Evolutionary conservation across 1,284 basidiomycete species (phyloP).

Genomic region (Somion occarium): DNA sequence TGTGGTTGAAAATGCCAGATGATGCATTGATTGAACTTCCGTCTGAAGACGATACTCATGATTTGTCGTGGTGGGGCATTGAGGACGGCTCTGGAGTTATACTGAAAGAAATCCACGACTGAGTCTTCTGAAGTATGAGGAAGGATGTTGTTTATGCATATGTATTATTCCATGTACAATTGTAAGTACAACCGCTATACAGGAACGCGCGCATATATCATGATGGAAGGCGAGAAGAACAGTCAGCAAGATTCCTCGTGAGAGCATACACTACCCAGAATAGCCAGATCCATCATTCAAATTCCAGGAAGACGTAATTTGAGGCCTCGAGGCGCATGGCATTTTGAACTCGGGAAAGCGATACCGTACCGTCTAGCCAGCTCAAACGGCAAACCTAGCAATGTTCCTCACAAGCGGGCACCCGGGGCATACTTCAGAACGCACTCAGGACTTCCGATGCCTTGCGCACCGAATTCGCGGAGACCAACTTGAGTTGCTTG

Average conservation of each 20-base stretch:
- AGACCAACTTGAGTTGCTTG: not conserved
- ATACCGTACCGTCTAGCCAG: not conserved
- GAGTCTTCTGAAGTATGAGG: not conserved
- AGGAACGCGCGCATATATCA: not conserved
- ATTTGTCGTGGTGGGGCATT: constrained; percentile 68
- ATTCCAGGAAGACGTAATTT: not conserved
- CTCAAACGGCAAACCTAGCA: not conserved
- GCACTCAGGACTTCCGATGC: too few relatives aligned
- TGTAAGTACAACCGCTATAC: not conserved
- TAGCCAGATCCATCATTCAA: not conserved
- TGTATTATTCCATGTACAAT: not conserved
- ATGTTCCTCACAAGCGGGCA: not conserved
- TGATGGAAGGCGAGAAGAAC: not conserved
- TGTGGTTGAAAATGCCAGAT: constrained; percentile 56
- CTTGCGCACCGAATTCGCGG: too few relatives aligned
- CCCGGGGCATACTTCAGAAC: not conserved
- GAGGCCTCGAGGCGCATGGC: not conserved
- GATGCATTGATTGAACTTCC: constrained; percentile 40
- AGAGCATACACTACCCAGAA: not conserved
- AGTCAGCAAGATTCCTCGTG: not conserved
- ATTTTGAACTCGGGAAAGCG: not conserved
- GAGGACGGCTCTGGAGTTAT: constrained; percentile 52
- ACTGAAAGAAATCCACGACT: not conserved
- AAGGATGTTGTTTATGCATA: not conserved
- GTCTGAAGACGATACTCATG: constrained; percentile 39